These are phyloP conservation scores for Tricholoma terreum DNA, from an alignment of 768 basidiomycete species.

Conservation along the genomic window DNA sequence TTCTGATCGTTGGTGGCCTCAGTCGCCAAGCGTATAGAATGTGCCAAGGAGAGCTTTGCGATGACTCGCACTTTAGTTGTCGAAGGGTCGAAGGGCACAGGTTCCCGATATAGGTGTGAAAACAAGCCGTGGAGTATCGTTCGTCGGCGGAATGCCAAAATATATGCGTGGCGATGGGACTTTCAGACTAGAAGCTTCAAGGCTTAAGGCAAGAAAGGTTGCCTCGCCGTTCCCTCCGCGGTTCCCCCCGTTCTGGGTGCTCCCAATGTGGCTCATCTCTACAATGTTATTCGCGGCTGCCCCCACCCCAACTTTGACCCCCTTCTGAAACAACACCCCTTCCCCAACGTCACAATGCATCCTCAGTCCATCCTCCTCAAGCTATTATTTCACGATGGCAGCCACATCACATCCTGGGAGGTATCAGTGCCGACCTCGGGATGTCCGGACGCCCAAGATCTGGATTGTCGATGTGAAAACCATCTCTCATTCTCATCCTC, in stretches of 20 bases:
- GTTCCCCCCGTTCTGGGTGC: too few relatives aligned
- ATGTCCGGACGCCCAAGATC: too few relatives aligned
- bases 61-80: slow-evolving; percentile 36
- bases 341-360: slow-evolving; percentile 3
- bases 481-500: too few relatives aligned
- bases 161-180: slow-evolving; percentile 23
- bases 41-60: slow-evolving; percentile 38
- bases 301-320: background rate
- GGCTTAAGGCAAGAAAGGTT: too few relatives aligned
- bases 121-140: slow-evolving; percentile 19
- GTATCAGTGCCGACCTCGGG: background rate
- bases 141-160: slow-evolving; percentile 25
- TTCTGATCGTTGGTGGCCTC: slow-evolving; percentile 42
- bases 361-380: slow-evolving; percentile 14
- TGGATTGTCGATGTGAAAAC: too few relatives aligned
- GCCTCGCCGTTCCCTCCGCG: background rate
- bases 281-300: too few relatives aligned
- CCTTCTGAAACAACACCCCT: background rate
- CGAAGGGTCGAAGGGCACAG: slow-evolving; percentile 21
- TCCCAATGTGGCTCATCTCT: too few relatives aligned
- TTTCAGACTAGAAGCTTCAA: slow-evolving; percentile 20
- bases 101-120: background rate
- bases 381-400: slow-evolving; percentile 16
- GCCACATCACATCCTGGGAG: background rate
- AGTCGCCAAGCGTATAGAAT: slow-evolving; percentile 30